Conservation (phyloP, 306 rosid species). For the Rubus idaeus region DNA sequence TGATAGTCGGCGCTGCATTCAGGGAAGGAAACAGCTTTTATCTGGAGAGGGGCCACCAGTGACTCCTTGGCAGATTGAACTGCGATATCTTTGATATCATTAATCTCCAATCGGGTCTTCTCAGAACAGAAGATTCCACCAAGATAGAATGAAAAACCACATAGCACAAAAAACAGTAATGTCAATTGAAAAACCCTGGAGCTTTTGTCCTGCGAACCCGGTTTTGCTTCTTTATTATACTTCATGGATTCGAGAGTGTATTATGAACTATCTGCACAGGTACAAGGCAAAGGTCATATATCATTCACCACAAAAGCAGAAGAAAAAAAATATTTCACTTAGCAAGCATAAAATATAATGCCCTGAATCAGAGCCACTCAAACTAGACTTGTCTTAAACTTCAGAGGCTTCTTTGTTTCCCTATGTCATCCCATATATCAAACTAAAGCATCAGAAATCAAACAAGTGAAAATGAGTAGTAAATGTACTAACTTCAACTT, state of each 20-base stretch:
- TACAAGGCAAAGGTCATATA: conserved; percentile 8
- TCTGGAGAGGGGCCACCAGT: conserved; percentile 50
- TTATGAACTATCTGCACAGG: conserved; percentile 48
- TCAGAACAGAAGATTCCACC: conserved; percentile 77
- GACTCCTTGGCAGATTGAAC: conserved; percentile 43
- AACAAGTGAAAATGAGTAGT: not conserved
- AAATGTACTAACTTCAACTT: not conserved
- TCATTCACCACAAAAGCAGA: not conserved
- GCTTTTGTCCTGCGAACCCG: conserved; percentile 50
- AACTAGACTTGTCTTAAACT: not conserved
- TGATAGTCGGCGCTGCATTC: conserved; percentile 71
- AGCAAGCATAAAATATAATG: not conserved
- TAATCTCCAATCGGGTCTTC: conserved; percentile 33
- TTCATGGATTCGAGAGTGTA: conserved; percentile 56
- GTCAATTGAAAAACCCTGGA: conserved; percentile 48
- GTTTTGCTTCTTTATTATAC: conserved; percentile 90
- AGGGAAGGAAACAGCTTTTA: conserved; percentile 48
- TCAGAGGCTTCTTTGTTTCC: not conserved
- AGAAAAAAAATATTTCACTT: not conserved
- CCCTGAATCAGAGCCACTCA: not conserved
- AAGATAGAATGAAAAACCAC: conserved; percentile 81
- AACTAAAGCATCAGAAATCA: not conserved
- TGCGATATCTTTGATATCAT: conserved; percentile 27
- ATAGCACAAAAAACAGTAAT: conserved; percentile 50
- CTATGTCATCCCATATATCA: not conserved